Evolutionary conservation across 1,139 yeast species (phyloP).

Genomic region (Blastobotrys arbuscula): DNA sequence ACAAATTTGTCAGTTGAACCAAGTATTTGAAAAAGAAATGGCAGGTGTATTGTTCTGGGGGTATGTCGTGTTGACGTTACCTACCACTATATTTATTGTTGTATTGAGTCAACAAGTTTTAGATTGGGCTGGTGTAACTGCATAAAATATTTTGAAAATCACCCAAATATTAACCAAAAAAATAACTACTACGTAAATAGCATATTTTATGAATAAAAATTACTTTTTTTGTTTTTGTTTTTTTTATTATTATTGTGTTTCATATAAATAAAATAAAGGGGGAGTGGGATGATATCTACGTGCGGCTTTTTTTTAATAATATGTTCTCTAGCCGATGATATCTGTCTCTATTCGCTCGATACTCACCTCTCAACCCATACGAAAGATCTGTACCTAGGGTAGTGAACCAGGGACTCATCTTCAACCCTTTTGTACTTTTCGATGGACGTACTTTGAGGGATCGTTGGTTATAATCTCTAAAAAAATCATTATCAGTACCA

Average conservation of each 20-base stretch:
- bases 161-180: too few relatives aligned
- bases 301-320: not conserved
- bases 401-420: conserved; percentile 9
- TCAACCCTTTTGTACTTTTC: not conserved
- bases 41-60: conserved; percentile 87
- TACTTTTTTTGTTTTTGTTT: too few relatives aligned
- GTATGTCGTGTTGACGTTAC: conserved; percentile 67
- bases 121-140: conserved; percentile 40
- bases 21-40: conserved; percentile 75
- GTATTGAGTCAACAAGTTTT: conserved; percentile 63
- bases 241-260: too few relatives aligned
- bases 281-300: too few relatives aligned
- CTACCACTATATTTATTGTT: conserved; percentile 69
- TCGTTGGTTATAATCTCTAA: conserved; percentile 12
- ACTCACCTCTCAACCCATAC: conserved; percentile 1
- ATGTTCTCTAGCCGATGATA: conserved; percentile 1
- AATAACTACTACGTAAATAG: too few relatives aligned
- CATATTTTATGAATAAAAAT: too few relatives aligned
- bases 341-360: not conserved
- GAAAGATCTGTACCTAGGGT: conserved; percentile 2
- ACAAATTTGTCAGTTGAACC: conserved; percentile 74
- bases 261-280: too few relatives aligned
- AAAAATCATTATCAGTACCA: conserved; percentile 16
- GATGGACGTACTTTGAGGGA: not conserved
- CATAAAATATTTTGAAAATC: conserved; percentile 1